Evolutionary conservation across 2,329 filamentous ascomycete species (phyloP).

Genomic region (Penicillium sp.): DNA sequence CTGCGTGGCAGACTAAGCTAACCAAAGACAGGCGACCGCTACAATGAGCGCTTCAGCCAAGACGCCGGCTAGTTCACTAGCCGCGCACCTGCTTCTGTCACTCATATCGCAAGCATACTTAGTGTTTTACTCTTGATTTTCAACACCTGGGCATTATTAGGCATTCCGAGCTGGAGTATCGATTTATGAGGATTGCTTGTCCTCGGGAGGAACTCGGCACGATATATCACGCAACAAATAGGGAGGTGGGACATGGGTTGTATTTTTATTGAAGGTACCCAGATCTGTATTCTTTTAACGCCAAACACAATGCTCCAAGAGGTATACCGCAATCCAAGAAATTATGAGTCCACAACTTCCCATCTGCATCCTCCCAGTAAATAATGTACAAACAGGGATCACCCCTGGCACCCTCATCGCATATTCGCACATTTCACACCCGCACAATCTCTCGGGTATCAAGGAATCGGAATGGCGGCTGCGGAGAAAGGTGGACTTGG

Average conservation of each 20-base stretch:
- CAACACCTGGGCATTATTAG: background rate
- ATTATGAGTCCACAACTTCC: background rate
- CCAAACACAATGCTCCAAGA: slow-evolving; percentile 29
- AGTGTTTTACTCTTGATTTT: background rate
- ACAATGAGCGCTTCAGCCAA: slow-evolving; percentile 34
- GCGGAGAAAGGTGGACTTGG: background rate
- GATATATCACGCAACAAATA: background rate
- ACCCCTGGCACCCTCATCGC: slow-evolving; percentile 2
- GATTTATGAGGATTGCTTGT: background rate
- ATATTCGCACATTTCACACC: slow-evolving; percentile 8
- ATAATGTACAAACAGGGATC: slow-evolving; percentile 28
- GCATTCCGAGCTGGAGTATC: background rate
- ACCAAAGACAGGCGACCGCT: slow-evolving; percentile 30
- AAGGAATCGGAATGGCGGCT: background rate
- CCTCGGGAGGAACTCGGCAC: background rate
- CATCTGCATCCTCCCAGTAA: slow-evolving; percentile 14
- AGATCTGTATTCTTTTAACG: slow-evolving; percentile 27
- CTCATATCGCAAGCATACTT: background rate
- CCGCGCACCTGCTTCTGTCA: background rate
- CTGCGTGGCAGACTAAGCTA: slow-evolving; percentile 5
- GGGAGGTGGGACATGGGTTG: slow-evolving; percentile 14
- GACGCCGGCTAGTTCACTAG: slow-evolving; percentile 9
- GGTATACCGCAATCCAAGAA: slow-evolving; percentile 11
- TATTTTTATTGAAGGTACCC: slow-evolving; percentile 26
- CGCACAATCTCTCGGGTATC: background rate